Conservation (phyloP, 371 early-diverging fungal genomes). For the Mortierella sp. region DNA sequence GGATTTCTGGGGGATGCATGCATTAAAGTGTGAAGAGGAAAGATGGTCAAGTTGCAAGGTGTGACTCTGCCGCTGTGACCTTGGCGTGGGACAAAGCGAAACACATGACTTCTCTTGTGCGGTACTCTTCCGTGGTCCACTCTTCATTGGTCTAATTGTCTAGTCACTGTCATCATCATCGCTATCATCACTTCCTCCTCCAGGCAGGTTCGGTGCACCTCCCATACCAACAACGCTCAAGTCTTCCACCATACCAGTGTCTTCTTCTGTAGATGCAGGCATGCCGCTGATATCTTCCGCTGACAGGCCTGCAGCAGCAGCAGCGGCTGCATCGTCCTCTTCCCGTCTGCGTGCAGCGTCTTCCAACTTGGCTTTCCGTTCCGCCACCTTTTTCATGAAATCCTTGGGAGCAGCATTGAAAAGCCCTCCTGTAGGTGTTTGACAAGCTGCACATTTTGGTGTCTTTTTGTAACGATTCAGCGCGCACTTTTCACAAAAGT, state of each 20-base stretch:
- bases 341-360: conserved; percentile 34
- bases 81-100: no score
- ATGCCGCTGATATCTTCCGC: conserved; percentile 3
- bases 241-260: conserved; percentile 52
- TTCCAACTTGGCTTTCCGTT: conserved; percentile 48
- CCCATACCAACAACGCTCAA: conserved; percentile 50
- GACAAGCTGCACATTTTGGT: conserved; percentile 94
- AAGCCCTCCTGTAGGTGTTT: conserved; percentile 83
- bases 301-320: conserved; percentile 48
- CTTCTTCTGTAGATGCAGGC: conserved; percentile 33
- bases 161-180: conserved; percentile 54
- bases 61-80: no score
- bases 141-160: no score
- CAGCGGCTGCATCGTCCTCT: conserved; percentile 48
- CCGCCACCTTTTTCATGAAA: conserved; percentile 72
- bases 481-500: conserved; percentile 97
- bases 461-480: conserved; percentile 80
- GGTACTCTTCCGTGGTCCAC: no score
- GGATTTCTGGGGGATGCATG: no score
- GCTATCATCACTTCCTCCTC: conserved; percentile 42
- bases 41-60: no score
- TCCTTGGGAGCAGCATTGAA: conserved; percentile 86
- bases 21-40: no score
- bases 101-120: no score
- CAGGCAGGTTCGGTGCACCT: conserved; percentile 33